Evolutionary conservation across 2,329 filamentous ascomycete genomes (phyloP).

Genomic region (Stachybotrys elegans): DNA sequence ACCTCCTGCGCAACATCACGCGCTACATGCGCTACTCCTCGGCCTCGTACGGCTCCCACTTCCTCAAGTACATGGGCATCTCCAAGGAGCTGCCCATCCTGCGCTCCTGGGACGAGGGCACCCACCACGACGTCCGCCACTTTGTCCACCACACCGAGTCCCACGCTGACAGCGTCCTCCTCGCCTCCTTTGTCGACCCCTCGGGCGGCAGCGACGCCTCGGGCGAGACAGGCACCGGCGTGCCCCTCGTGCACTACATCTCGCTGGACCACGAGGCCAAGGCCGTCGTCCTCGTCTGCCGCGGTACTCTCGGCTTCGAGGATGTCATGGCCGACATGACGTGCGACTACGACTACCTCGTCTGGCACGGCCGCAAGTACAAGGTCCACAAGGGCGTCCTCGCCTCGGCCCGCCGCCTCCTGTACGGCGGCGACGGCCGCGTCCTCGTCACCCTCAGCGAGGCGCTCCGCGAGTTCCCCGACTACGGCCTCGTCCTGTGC

Average conservation of each 20-base stretch:
- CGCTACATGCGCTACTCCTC: slow-evolving; percentile 64
- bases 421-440: slow-evolving; percentile 62
- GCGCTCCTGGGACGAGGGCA: slow-evolving; percentile 38
- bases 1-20: slow-evolving; percentile 57
- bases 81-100: slow-evolving; percentile 42
- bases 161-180: slow-evolving; percentile 51
- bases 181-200: slow-evolving; percentile 67
- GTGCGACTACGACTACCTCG: slow-evolving; percentile 64
- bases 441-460: slow-evolving; percentile 62
- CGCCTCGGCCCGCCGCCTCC: slow-evolving; percentile 61
- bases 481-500: slow-evolving; percentile 65
- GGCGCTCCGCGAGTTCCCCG: slow-evolving; percentile 60
- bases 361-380: slow-evolving; percentile 59
- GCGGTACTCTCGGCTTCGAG: slow-evolving; percentile 68
- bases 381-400: slow-evolving; percentile 73
- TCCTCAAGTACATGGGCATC: slow-evolving; percentile 59
- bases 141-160: slow-evolving; percentile 60
- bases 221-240: slow-evolving; percentile 59
- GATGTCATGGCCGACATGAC: slow-evolving; percentile 70
- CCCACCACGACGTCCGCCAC: slow-evolving; percentile 58
- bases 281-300: slow-evolving; percentile 67
- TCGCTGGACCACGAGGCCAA: slow-evolving; percentile 67
- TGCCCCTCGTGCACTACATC: slow-evolving; percentile 69
- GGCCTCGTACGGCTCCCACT: slow-evolving; percentile 60
- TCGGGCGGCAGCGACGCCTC: slow-evolving; percentile 61